Evolutionary conservation across 2,329 filamentous ascomycete genomes (phyloP).

Genomic region (Stagonosporopsis rhizophila): DNA sequence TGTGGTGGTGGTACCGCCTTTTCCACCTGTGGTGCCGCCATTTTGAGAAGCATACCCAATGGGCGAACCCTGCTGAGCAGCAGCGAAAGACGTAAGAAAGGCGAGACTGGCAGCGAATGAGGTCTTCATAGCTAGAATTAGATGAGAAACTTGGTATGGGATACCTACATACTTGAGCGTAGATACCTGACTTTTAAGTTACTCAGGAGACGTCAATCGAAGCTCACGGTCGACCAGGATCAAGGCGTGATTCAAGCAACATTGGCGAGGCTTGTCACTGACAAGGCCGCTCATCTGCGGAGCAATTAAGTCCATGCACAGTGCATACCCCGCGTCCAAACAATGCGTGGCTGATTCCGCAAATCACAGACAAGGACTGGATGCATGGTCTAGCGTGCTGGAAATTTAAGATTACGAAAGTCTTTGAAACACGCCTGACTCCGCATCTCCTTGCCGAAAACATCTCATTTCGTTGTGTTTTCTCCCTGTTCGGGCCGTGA

Average conservation of each 20-base stretch:
- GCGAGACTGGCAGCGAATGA: neutral
- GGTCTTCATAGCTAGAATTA: neutral
- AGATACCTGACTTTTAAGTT: conserved; percentile 1
- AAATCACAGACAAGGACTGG: neutral
- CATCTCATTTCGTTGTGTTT: neutral
- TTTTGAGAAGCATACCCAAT: conserved; percentile 44
- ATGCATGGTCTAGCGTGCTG: neutral
- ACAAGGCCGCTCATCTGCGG: neutral
- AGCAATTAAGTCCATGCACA: neutral
- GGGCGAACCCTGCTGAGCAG: conserved; percentile 23
- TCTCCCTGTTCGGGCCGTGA: neutral
- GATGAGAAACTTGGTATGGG: neutral
- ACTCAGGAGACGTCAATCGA: neutral
- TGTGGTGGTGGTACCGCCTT: conserved; percentile 43
- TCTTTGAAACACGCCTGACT: neutral
- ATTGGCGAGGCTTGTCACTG: conserved; percentile 9
- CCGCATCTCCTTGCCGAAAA: neutral
- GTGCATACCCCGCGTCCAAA: neutral
- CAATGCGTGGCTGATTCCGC: neutral
- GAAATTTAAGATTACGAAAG: neutral
- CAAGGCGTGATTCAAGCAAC: conserved; percentile 3
- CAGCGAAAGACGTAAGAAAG: neutral
- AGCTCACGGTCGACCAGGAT: neutral
- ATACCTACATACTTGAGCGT: neutral
- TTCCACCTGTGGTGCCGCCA: conserved; percentile 51